Evolutionary conservation across 2,329 filamentous ascomycete genomes (phyloP).

Genomic region (Fusarium succisae): DNA sequence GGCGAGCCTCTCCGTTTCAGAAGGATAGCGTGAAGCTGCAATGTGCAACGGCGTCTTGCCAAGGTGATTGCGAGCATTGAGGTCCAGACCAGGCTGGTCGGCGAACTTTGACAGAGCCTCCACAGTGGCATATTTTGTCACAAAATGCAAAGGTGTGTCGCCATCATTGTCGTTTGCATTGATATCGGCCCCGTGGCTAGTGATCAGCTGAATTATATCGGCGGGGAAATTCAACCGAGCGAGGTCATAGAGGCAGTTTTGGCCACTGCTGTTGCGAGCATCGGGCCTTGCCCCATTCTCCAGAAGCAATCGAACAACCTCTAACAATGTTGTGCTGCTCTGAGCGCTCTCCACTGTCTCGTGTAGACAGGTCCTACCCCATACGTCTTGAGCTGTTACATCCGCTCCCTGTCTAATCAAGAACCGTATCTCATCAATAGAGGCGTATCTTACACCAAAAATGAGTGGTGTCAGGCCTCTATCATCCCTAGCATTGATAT

Average conservation of each 20-base stretch:
- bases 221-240: too few relatives aligned
- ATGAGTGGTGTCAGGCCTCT: too few relatives aligned
- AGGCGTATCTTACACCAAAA: too few relatives aligned
- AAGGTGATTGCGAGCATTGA: neutral
- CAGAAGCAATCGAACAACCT: accelerated
- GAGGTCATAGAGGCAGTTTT: too few relatives aligned
- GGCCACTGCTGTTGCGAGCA: accelerated
- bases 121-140: accelerated
- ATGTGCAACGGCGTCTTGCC: neutral
- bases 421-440: accelerated
- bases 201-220: accelerated
- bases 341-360: too few relatives aligned
- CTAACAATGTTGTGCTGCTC: accelerated
- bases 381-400: accelerated
- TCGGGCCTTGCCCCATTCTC: neutral
- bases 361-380: accelerated
- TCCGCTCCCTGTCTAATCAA: neutral
- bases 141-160: accelerated
- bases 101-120: accelerated
- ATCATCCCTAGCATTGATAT: neutral
- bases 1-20: too few relatives aligned
- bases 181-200: accelerated
- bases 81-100: accelerated
- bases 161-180: accelerated
- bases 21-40: too few relatives aligned